Evolutionary conservation across 257 asterid genomes (phyloP).

Genomic region (Linaria vulgaris): DNA sequence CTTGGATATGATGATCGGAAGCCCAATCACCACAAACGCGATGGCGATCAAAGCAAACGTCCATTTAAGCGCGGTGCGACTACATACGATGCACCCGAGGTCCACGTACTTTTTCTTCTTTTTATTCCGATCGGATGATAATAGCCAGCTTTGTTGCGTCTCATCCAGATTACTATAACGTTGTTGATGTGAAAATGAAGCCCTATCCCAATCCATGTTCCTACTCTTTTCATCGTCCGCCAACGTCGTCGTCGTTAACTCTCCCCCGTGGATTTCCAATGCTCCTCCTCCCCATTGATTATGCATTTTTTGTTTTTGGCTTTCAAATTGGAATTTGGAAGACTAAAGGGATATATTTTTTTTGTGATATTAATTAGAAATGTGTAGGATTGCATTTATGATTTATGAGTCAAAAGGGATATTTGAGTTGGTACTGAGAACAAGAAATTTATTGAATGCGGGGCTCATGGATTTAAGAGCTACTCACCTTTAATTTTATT

Average conservation of each 20-base stretch:
- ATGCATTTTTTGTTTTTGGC: constrained; percentile 51
- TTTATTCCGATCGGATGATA: constrained; percentile 53
- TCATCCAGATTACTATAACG: constrained; percentile 47
- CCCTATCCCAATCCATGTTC: constrained; percentile 64
- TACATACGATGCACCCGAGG: constrained; percentile 68
- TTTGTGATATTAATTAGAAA: no score
- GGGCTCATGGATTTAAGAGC: no score
- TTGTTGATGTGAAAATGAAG: constrained; percentile 48
- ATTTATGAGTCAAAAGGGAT: no score
- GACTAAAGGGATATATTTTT: no score
- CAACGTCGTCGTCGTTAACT: constrained; percentile 29
- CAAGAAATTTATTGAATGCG: no score
- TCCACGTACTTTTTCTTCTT: constrained; percentile 77
- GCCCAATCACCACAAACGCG: constrained; percentile 54
- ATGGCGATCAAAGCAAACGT: constrained; percentile 28
- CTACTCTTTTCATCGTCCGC: constrained; percentile 50
- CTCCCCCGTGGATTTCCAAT: constrained; percentile 53
- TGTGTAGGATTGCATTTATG: no score
- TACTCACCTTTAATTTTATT: no score
- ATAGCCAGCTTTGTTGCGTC: constrained; percentile 87
- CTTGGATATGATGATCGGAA: constrained; percentile 56
- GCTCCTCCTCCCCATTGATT: constrained; percentile 98
- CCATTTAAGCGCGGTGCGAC: constrained; percentile 60
- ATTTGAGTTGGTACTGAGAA: background rate
- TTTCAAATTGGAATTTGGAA: no score